Conservation (phyloP, 305 asterid genomes). For the Fraxinus nigra region DNA sequence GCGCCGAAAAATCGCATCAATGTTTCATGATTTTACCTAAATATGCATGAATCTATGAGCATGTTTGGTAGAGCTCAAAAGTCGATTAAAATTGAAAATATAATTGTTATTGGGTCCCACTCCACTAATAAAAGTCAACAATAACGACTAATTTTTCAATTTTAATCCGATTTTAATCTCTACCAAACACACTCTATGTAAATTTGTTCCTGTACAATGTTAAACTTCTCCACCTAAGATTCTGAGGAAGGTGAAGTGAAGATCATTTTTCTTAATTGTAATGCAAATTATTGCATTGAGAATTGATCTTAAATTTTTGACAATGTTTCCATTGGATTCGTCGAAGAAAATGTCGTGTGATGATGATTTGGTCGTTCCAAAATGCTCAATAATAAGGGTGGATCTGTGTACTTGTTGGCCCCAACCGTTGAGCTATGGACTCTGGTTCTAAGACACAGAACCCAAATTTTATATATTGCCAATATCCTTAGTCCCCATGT, state of each 20-base stretch:
- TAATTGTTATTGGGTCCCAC: no score
- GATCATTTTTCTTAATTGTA: background rate
- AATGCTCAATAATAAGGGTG: slow-evolving; percentile 67
- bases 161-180: no score
- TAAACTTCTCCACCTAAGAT: background rate
- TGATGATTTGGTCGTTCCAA: slow-evolving; percentile 82
- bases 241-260: background rate
- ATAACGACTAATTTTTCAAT: no score
- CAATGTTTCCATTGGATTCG: slow-evolving; percentile 50
- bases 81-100: no score
- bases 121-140: no score
- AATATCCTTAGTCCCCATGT: slow-evolving; percentile 35
- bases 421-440: slow-evolving; percentile 97
- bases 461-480: slow-evolving; percentile 84
- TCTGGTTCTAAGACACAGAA: slow-evolving; percentile 85
- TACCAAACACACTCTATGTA: no score
- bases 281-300: background rate
- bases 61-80: no score
- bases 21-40: background rate
- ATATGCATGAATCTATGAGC: background rate
- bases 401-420: slow-evolving; percentile 70
- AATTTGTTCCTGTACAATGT: background rate
- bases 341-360: slow-evolving; percentile 47
- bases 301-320: background rate
- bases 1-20: no score